These are phyloP conservation scores for Knufia fluminis DNA, from an alignment of 2,329 filamentous ascomycete genomes.

Conservation along the genomic window DNA sequence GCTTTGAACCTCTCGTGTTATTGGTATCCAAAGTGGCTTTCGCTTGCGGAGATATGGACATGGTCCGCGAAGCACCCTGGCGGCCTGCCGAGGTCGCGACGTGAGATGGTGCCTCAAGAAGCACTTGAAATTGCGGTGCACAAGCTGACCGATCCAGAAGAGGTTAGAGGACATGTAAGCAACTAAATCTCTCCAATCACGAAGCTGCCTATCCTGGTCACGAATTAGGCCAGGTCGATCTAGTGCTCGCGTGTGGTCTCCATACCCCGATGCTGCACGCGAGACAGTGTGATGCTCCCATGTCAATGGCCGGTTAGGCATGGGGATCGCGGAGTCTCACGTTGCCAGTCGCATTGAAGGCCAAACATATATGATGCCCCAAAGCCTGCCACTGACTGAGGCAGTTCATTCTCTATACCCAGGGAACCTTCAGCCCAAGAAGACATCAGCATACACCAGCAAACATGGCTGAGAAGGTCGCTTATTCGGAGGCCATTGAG, in stretches of 20 bases:
- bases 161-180: background rate
- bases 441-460: background rate
- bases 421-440: background rate
- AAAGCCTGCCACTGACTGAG: background rate
- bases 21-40: conserved; percentile 9
- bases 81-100: background rate
- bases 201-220: background rate
- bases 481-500: background rate
- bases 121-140: background rate
- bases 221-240: background rate
- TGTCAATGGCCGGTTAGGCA: background rate
- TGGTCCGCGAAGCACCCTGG: background rate
- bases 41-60: conserved; percentile 19
- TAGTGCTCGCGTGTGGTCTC: background rate
- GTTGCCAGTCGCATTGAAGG: background rate
- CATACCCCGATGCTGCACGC: background rate
- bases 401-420: background rate
- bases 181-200: background rate
- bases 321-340: background rate
- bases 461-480: background rate
- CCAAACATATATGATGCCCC: background rate
- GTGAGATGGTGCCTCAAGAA: background rate
- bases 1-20: background rate
- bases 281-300: background rate
- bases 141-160: background rate